phyloP scores from a whole-genome alignment of 192 early-diverging fungal species.

The Phycomyces nitens region DNA sequence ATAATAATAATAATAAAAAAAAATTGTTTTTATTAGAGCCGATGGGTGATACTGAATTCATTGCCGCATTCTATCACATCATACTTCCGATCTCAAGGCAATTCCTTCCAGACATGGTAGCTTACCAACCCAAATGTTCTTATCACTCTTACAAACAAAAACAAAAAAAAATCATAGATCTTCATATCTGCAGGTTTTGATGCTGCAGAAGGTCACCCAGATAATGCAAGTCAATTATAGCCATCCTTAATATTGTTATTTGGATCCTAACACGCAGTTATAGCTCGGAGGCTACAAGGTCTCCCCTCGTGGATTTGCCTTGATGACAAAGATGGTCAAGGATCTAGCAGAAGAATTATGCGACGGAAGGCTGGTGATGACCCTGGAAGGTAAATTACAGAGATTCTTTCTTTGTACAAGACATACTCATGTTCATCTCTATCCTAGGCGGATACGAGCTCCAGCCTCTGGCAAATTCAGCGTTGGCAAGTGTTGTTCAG shows the following conservation, averaged over 20 bases:
- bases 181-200: constrained; percentile 76
- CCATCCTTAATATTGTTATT: background rate
- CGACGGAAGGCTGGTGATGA: constrained; percentile 60
- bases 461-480: constrained; percentile 40
- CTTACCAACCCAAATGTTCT: background rate
- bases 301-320: constrained; percentile 61
- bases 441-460: constrained; percentile 39
- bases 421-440: background rate
- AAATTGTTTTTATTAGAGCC: constrained; percentile 41
- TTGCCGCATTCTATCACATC: constrained; percentile 63
- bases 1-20: no score
- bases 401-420: no score
- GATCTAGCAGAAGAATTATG: constrained; percentile 49
- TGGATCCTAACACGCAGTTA: no score
- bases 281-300: constrained; percentile 68
- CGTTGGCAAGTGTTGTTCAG: constrained; percentile 40
- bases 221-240: constrained; percentile 39
- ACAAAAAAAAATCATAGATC: no score
- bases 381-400: constrained; percentile 61
- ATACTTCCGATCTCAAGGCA: constrained; percentile 69
- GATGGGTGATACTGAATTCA: constrained; percentile 72
- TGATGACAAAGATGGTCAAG: constrained; percentile 62
- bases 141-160: background rate
- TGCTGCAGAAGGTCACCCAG: constrained; percentile 63
- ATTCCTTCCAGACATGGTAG: constrained; percentile 69